Conservation (phyloP, 2,329 filamentous ascomycete species). For the Epichloe baconii region DNA sequence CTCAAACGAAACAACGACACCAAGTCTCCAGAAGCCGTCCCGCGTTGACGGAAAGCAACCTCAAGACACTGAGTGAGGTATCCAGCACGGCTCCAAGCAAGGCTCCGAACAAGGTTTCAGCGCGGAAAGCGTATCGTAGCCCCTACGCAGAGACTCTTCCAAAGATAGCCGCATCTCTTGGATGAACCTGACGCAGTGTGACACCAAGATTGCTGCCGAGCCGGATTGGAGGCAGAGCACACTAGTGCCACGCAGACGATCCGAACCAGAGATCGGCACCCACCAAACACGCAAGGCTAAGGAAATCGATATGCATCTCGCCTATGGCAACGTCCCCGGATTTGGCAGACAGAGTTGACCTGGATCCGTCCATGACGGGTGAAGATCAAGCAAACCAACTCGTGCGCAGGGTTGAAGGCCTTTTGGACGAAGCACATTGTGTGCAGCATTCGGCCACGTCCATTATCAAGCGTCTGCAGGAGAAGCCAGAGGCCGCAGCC, state of each 20-base stretch:
- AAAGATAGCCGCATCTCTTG: conserved; percentile 28
- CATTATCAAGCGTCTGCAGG: conserved; percentile 65
- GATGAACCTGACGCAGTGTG: conserved; percentile 14
- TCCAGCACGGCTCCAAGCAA: conserved; percentile 34
- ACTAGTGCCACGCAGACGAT: conserved; percentile 23
- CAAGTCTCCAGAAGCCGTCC: conserved; percentile 19
- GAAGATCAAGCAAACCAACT: conserved; percentile 39
- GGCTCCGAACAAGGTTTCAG: conserved; percentile 14
- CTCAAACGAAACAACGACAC: conserved; percentile 19
- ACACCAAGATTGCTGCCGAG: conserved; percentile 15
- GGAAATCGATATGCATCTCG: conserved; percentile 78
- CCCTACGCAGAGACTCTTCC: conserved; percentile 24
- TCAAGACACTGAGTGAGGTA: conserved; percentile 39
- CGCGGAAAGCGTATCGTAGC: conserved; percentile 22
- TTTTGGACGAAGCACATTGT: conserved; percentile 81
- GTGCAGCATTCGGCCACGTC: conserved; percentile 70
- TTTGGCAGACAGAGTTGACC: conserved; percentile 35
- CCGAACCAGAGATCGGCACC: conserved; percentile 25
- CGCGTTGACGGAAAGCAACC: conserved; percentile 38
- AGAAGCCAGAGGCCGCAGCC: conserved; percentile 72
- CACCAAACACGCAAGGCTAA: conserved; percentile 18
- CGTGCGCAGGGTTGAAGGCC: conserved; percentile 58
- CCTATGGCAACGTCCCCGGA: conserved; percentile 76
- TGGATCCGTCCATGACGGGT: conserved; percentile 36
- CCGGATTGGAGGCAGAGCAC: conserved; percentile 6